These are phyloP conservation scores for Leucocoprinus leucothites DNA, from an alignment of 768 basidiomycete species.

Conservation along the genomic window DNA sequence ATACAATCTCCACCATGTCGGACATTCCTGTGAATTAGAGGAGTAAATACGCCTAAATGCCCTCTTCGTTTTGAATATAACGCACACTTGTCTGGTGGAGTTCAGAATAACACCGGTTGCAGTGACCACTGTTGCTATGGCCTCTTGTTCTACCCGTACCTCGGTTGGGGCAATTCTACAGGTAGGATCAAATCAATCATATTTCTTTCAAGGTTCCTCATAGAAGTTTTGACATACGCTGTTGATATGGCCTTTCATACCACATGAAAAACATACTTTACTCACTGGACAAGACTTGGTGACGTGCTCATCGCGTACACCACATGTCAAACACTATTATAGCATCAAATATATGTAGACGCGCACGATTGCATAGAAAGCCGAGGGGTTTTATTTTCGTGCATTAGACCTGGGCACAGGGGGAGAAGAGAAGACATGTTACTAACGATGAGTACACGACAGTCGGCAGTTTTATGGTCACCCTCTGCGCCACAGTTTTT, in stretches of 20 bases:
- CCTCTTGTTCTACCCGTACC: conserved; percentile 21
- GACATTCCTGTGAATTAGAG: conserved; percentile 60
- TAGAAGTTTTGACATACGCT: conserved; percentile 48
- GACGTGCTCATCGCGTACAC: conserved; percentile 73
- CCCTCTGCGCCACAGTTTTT: conserved; percentile 77
- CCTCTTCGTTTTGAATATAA: neutral
- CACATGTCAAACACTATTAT: conserved; percentile 74
- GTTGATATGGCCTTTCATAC: conserved; percentile 82
- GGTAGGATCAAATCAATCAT: too few species aligned
- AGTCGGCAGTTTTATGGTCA: conserved; percentile 65
- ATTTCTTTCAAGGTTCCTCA: too few species aligned
- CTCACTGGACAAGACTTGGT: conserved; percentile 78
- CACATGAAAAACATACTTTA: conserved; percentile 77
- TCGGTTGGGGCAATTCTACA: conserved; percentile 72
- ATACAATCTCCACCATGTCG: conserved; percentile 79
- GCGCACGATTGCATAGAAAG: neutral
- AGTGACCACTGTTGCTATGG: conserved; percentile 30
- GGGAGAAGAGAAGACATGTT: conserved; percentile 23
- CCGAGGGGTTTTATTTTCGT: neutral
- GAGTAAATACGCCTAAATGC: neutral
- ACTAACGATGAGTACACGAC: conserved; percentile 64
- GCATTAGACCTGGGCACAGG: neutral
- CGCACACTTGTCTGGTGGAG: conserved; percentile 60
- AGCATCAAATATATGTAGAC: neutral
- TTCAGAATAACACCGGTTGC: conserved; percentile 68